Conservation (phyloP, 306 rosid genomes). For the Rosa chinensis region DNA sequence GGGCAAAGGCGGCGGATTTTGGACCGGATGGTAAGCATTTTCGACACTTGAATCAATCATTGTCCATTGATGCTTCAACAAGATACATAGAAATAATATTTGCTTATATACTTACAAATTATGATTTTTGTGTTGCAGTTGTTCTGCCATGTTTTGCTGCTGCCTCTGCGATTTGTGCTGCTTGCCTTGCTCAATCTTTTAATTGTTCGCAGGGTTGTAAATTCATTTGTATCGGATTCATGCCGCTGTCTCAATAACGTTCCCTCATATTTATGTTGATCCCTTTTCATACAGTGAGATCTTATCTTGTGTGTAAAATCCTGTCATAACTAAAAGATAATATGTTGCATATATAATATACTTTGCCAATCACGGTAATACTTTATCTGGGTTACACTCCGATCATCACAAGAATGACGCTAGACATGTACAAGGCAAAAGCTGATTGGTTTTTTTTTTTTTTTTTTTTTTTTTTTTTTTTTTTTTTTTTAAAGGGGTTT, state of each 20-base stretch:
- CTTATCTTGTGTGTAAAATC: not conserved
- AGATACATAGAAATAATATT: not conserved
- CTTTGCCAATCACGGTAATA: not conserved
- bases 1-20: constrained; percentile 8
- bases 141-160: constrained; percentile 27
- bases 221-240: not conserved
- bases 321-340: not conserved
- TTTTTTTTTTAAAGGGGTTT: no score
- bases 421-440: no score
- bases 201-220: not conserved
- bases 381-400: not conserved
- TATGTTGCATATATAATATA: not conserved
- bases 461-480: no score
- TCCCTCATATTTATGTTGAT: not conserved
- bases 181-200: constrained; percentile 21
- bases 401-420: not conserved
- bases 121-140: not conserved
- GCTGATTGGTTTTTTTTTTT: no score
- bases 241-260: not conserved
- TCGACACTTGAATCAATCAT: not conserved
- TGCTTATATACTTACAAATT: not conserved
- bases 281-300: not conserved
- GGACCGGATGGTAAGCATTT: constrained; percentile 17
- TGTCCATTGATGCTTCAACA: not conserved
- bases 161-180: constrained; percentile 29